phyloP scores from a whole-genome alignment of 768 basidiomycete species.

The Boletus rubroflammeus region DNA sequence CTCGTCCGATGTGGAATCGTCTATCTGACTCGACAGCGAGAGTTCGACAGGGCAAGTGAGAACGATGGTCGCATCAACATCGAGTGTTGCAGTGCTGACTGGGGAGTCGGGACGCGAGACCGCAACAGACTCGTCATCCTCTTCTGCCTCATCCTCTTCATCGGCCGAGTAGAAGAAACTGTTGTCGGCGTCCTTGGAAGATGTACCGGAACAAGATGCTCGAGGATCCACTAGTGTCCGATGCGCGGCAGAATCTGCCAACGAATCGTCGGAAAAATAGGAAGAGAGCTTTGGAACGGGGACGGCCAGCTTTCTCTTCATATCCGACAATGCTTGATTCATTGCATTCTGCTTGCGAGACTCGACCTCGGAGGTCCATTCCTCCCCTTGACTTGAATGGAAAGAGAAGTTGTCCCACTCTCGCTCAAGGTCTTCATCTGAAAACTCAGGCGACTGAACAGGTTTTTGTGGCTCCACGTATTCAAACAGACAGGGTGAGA shows the following conservation, averaged over 20 bases:
- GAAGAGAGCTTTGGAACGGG: constrained; percentile 12
- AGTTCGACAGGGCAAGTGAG: background rate
- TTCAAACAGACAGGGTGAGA: background rate
- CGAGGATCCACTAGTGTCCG: background rate
- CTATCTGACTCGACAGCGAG: background rate
- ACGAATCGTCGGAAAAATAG: constrained; percentile 7
- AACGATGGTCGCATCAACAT: background rate
- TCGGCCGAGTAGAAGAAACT: constrained; percentile 4
- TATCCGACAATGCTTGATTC: constrained; percentile 1
- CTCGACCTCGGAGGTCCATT: constrained; percentile 15
- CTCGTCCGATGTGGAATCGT: background rate
- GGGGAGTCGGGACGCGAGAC: background rate
- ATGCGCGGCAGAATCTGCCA: background rate
- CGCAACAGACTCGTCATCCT: background rate
- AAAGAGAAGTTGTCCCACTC: constrained; percentile 15
- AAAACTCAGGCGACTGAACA: constrained; percentile 1
- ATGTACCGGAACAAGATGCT: background rate
- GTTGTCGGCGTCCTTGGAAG: background rate
- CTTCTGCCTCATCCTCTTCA: background rate
- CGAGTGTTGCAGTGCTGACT: background rate
- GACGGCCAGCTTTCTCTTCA: constrained; percentile 4
- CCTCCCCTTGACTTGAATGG: constrained; percentile 2
- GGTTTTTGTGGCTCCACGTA: background rate
- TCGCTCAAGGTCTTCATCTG: constrained; percentile 7
- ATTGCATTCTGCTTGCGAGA: constrained; percentile 7